Percentiles rank a stretch among this genome's conserved stretches.
Evolutionary conservation across 257 asterid genomes (phyloP).

Genomic region (Gentiana macrophylla): DNA sequence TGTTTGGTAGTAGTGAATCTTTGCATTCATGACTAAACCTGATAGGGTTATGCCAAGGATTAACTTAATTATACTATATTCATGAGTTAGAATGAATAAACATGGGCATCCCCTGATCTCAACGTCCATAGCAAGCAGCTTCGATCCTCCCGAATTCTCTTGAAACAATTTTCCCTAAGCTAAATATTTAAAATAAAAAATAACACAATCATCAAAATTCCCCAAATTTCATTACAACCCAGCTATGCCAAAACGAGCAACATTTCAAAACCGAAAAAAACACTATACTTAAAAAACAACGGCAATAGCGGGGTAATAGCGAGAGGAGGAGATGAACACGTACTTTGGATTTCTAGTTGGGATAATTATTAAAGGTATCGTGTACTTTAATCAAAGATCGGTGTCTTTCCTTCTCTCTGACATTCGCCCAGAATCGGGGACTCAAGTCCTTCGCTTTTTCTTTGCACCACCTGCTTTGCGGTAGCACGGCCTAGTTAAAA

Average conservation of each 20-base stretch:
- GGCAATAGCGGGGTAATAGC: too few relatives aligned
- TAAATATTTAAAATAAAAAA: slow-evolving; percentile 13
- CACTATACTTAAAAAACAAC: too few relatives aligned
- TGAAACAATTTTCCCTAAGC: slow-evolving; percentile 88
- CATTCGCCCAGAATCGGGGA: too few relatives aligned
- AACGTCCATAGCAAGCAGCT: slow-evolving; percentile 70
- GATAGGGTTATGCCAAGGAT: too few relatives aligned
- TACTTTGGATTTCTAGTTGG: slow-evolving; percentile 78
- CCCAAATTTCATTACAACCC: not conserved
- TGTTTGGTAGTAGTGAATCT: too few relatives aligned
- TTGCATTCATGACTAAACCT: too few relatives aligned
- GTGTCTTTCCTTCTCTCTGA: not conserved
- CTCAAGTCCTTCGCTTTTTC: not conserved
- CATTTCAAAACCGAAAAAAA: not conserved
- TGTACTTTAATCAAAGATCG: slow-evolving; percentile 46
- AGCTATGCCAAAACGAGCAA: not conserved
- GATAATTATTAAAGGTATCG: slow-evolving; percentile 37
- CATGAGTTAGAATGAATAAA: not conserved
- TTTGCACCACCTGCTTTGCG: slow-evolving; percentile 10
- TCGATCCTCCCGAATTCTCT: slow-evolving; percentile 72
- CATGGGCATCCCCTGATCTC: slow-evolving; percentile 37
- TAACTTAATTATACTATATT: too few relatives aligned
- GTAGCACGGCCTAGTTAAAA: too few relatives aligned
- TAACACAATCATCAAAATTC: slow-evolving; percentile 2
- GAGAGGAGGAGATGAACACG: not conserved